Conservation (phyloP, 2,329 filamentous ascomycete genomes). For the Trichoderma cornu-damae region DNA sequence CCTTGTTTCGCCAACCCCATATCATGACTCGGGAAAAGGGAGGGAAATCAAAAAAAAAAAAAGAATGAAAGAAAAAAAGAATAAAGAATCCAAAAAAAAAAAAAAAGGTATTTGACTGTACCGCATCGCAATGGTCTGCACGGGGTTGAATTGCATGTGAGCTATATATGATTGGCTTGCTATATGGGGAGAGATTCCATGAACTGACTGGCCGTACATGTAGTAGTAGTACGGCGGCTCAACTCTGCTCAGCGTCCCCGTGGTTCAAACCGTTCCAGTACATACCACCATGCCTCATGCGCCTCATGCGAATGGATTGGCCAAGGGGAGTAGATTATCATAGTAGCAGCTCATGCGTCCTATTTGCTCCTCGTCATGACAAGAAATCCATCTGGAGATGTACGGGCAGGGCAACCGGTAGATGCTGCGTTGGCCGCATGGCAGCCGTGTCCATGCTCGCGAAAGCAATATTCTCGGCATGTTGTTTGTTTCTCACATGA, state of each 20-base stretch:
- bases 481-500: not conserved
- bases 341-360: too few species aligned
- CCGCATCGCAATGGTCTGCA: not conserved
- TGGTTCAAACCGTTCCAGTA: too few species aligned
- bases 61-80: slow-evolving; percentile 3
- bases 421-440: not conserved
- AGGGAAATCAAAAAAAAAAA: slow-evolving; percentile 3
- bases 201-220: too few species aligned
- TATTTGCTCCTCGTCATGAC: too few species aligned
- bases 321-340: too few species aligned
- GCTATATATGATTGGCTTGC: not conserved
- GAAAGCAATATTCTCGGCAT: not conserved
- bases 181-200: not conserved
- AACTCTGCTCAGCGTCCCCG: too few species aligned
- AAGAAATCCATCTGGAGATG: not conserved
- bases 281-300: too few species aligned
- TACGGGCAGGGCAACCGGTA: not conserved
- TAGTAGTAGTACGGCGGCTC: too few species aligned
- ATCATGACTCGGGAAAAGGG: not conserved
- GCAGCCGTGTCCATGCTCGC: not conserved
- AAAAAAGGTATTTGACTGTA: slow-evolving; percentile 1
- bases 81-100: slow-evolving; percentile 12
- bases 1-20: not conserved
- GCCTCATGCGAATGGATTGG: too few species aligned
- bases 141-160: not conserved